These are phyloP conservation scores for Amphibolis antarctica DNA, from an alignment of 106 monocot species.

Conservation along the genomic window DNA sequence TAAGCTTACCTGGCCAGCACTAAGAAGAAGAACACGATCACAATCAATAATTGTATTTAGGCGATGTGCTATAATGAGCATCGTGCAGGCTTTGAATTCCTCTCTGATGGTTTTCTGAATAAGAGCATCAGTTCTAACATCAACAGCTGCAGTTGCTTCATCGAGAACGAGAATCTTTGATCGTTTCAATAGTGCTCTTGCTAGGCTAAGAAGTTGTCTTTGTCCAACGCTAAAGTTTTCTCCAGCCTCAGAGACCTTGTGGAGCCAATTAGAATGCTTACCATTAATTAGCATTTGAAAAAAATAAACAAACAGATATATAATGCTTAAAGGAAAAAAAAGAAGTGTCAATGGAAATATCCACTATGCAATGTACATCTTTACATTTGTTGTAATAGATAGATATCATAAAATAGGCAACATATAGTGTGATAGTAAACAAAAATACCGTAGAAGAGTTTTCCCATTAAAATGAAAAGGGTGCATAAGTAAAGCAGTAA, in stretches of 20 bases:
- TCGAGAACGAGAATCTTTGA: conserved; percentile 98
- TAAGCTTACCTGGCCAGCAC: conserved; percentile 62
- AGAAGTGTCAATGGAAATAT: no score
- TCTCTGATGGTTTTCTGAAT: conserved; percentile 97
- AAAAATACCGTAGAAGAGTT: no score
- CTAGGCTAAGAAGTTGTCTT: conserved; percentile 85
- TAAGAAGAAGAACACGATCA: conserved; percentile 79
- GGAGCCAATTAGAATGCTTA: not conserved
- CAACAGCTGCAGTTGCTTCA: conserved; percentile 99
- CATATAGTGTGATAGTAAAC: no score
- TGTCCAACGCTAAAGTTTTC: conserved; percentile 99
- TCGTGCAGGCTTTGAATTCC: conserved; percentile 93
- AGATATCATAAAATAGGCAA: no score
- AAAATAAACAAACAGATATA: not conserved
- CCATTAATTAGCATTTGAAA: conserved; percentile 1
- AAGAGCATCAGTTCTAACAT: conserved; percentile 95
- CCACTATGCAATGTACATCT: no score
- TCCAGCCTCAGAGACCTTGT: conserved; percentile 81
- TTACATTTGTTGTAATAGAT: no score
- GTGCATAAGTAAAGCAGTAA: not conserved
- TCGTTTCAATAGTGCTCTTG: conserved; percentile 77
- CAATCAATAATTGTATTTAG: conserved; percentile 95
- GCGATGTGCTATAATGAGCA: conserved; percentile 95
- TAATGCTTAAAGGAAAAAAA: not conserved
- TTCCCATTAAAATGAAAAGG: not conserved